Percentiles rank a stretch among this genome's conserved stretches.
Evolutionary conservation across 2,329 filamentous ascomycete genomes (phyloP).

Genomic region (Aspergillus fischeri): DNA sequence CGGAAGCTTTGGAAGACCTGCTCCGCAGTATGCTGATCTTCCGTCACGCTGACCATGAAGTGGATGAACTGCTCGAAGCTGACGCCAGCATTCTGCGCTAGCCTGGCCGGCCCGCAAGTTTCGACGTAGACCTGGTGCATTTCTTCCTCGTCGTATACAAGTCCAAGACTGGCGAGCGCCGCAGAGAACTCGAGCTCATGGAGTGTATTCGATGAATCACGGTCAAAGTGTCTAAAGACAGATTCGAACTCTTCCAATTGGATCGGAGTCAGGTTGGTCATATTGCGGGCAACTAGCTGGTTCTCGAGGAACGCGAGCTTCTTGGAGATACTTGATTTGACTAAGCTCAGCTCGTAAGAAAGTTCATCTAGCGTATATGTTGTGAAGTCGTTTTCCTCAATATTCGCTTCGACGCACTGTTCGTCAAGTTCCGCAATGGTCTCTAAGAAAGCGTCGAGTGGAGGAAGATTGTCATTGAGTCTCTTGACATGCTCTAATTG

Average conservation of each 20-base stretch:
- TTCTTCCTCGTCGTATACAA: conserved; percentile 95
- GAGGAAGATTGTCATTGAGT: conserved; percentile 78
- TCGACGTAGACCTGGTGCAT: conserved; percentile 95
- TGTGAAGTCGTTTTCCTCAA: conserved; percentile 99
- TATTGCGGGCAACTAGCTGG: conserved; percentile 95
- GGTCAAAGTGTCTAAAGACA: conserved; percentile 96
- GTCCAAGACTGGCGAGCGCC: conserved; percentile 85
- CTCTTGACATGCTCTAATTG: conserved; percentile 83
- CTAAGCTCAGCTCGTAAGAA: conserved; percentile 85
- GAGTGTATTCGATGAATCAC: conserved; percentile 83
- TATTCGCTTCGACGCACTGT: conserved; percentile 93
- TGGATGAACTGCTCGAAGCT: conserved; percentile 98
- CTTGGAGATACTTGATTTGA: conserved; percentile 89
- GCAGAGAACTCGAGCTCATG: conserved; percentile 95
- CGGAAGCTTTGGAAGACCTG: conserved; percentile 98
- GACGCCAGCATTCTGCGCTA: conserved; percentile 66
- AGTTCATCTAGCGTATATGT: conserved; percentile 98
- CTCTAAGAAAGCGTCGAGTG: conserved; percentile 85
- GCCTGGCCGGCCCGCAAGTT: conserved; percentile 59
- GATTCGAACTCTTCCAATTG: conserved; percentile 98
- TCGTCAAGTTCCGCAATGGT: conserved; percentile 81
- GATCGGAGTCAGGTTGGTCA: conserved; percentile 98
- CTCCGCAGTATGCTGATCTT: conserved; percentile 97
- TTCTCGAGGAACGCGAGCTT: conserved; percentile 97
- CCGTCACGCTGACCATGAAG: conserved; percentile 98